These are phyloP conservation scores for Lactarius sanguifluus DNA, from an alignment of 768 basidiomycete genomes.

Conservation along the genomic window DNA sequence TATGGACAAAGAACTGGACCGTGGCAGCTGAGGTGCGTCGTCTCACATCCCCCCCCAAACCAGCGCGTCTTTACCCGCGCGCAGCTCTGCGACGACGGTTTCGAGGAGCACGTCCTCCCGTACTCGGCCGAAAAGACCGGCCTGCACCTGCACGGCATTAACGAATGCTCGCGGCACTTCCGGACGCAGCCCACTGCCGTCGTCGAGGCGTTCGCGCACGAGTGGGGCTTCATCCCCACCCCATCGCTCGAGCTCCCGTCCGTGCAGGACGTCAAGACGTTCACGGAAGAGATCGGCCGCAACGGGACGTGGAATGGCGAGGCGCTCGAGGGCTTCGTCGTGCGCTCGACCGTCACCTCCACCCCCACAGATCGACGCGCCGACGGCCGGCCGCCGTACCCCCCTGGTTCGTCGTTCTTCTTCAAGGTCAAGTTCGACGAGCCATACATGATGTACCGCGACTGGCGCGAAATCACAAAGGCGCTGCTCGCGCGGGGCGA, in stretches of 20 bases:
- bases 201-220: slow-evolving; percentile 78
- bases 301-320: slow-evolving; percentile 81
- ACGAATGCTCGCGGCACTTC: slow-evolving; percentile 65
- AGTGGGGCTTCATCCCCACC: slow-evolving; percentile 92
- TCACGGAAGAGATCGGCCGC: slow-evolving; percentile 65
- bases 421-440: slow-evolving; percentile 99
- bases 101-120: slow-evolving; percentile 93
- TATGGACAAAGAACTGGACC: slow-evolving; percentile 86
- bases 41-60: not conserved
- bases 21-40: slow-evolving; percentile 85
- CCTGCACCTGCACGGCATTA: slow-evolving; percentile 91
- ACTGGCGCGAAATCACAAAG: slow-evolving; percentile 95
- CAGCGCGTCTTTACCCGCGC: not conserved
- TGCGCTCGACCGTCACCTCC: slow-evolving; percentile 64
- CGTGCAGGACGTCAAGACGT: slow-evolving; percentile 65
- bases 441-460: slow-evolving; percentile 97
- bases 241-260: slow-evolving; percentile 54
- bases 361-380: slow-evolving; percentile 37
- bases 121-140: slow-evolving; percentile 83
- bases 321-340: slow-evolving; percentile 91
- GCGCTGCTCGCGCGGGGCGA: slow-evolving; percentile 49
- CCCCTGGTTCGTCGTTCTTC: slow-evolving; percentile 84
- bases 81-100: slow-evolving; percentile 94
- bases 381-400: slow-evolving; percentile 59
- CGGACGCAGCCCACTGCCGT: slow-evolving; percentile 61